Evolutionary conservation across 495 filamentous ascomycete genomes (phyloP), one percentile per base, ranked within the genome.

Genomic region (Talaromyces thailandensis): DNA sequence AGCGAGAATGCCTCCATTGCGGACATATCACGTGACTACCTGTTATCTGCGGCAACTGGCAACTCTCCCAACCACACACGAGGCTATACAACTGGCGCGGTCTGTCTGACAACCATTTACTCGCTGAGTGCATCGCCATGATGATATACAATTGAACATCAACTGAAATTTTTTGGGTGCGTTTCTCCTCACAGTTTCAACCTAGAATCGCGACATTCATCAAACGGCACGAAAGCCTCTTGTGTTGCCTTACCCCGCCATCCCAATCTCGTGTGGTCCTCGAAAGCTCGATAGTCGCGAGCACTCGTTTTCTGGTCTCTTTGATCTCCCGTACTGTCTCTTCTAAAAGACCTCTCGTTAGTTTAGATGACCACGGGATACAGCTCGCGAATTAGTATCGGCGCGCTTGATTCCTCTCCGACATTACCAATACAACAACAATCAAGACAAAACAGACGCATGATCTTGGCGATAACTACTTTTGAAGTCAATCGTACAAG

Each of bases 181-280:
- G 16, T 48, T 21, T 23, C 7, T 21, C 43, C 6, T 23, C 43
- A 21, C 43, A 48, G 1, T 21, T 2, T n/a, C 9, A 21, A 6
- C 43, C 43, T 48, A 6, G n/a, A 48, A 18, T 21, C 23, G 25
- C 28, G 50, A 53, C 23, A 53, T 26, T 53, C 25, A 28, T 53
- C 50, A 24, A 53, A 14, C 14, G 26, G 14, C n/a, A 50, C 37
- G 29, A 31, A 8, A 40, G 14, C 23, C 43, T 48, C 43, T 37
- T 29, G 14, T 50, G 31, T 61, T 52, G 3, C 18, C 59, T 28
- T 61, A 61, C 59, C 59, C 59, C 59, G 59, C 59, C 28, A 61
- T 61, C 59, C 35, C 31, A 59, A 45, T n/a, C 45, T 52, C 50
- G 50, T 53, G 21, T 14, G 35, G 24, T 26, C 24, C 26, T 26